These are phyloP conservation scores for Amanita fuliginea DNA, from an alignment of 768 basidiomycete species.

Conservation along the genomic window DNA sequence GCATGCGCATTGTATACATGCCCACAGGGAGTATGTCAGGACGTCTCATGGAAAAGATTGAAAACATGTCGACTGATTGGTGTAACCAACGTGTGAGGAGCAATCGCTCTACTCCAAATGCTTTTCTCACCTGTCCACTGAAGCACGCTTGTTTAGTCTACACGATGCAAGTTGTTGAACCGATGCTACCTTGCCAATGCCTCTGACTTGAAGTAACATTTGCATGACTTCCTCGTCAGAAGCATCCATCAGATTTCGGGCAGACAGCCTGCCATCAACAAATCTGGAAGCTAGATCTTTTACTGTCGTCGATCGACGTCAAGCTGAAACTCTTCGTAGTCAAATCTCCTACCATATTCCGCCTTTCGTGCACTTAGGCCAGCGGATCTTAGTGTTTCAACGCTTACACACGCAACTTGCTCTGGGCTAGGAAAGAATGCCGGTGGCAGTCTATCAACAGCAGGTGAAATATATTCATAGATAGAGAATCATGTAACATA, in stretches of 20 bases:
- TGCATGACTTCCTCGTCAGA: slow-evolving; percentile 67
- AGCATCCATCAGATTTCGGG: slow-evolving; percentile 56
- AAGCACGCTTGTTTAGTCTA: not conserved
- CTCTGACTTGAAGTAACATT: slow-evolving; percentile 69
- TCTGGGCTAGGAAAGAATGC: slow-evolving; percentile 59
- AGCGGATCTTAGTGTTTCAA: slow-evolving; percentile 51
- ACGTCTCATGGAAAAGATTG: slow-evolving; percentile 77
- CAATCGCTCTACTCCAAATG: not conserved
- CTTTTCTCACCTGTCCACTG: slow-evolving; percentile 49
- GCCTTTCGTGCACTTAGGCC: slow-evolving; percentile 82
- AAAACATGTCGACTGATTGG: slow-evolving; percentile 77
- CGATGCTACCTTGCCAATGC: slow-evolving; percentile 65
- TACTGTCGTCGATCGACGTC: slow-evolving; percentile 30
- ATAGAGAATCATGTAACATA: slow-evolving; percentile 14
- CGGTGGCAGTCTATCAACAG: slow-evolving; percentile 8
- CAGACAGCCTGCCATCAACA: slow-evolving; percentile 68
- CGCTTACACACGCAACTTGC: slow-evolving; percentile 52
- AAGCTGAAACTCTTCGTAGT: not conserved
- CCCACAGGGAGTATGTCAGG: slow-evolving; percentile 61
- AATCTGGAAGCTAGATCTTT: slow-evolving; percentile 73
- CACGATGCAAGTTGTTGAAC: not conserved
- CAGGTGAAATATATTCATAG: slow-evolving; percentile 2
- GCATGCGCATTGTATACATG: slow-evolving; percentile 8
- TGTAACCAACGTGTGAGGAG: not conserved
- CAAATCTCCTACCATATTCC: slow-evolving; percentile 58